Percentiles rank a stretch among this genome's conserved stretches.
Conservation (phyloP, 306 rosid species). For the Senna tora region DNA sequence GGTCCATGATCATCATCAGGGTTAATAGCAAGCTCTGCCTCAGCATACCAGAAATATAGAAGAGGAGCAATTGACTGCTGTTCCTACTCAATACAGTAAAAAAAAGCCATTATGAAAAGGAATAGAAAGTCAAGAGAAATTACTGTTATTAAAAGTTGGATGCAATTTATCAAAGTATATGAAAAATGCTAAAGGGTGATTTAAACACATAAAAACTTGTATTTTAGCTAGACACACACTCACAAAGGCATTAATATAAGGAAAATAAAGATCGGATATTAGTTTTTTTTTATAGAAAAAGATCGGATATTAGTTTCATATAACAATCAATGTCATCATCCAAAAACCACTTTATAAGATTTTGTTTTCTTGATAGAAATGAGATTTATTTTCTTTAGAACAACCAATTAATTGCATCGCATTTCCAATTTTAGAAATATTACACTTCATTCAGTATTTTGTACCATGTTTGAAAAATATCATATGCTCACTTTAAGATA, state of each 20-base stretch:
- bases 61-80: slow-evolving; percentile 66
- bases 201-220: not conserved
- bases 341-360: not conserved
- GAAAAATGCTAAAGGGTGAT: not conserved
- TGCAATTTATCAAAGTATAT: slow-evolving; percentile 3
- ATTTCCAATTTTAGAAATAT: too few species aligned
- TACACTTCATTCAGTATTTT: too few species aligned
- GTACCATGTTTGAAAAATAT: too few species aligned
- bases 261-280: not conserved
- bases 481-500: too few species aligned
- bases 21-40: slow-evolving; percentile 68
- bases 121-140: slow-evolving; percentile 18
- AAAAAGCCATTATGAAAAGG: slow-evolving; percentile 21
- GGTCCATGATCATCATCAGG: slow-evolving; percentile 44
- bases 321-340: not conserved
- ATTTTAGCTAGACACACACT: not conserved
- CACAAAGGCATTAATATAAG: not conserved
- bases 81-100: slow-evolving; percentile 58
- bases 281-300: too few species aligned
- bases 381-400: not conserved
- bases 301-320: not conserved
- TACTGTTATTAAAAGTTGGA: not conserved
- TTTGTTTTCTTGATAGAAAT: too few species aligned
- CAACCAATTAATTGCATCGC: not conserved
- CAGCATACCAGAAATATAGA: slow-evolving; percentile 93